Evolutionary conservation across 2,329 filamentous ascomycete genomes (phyloP).

Genomic region (Cladosporium sp.): DNA sequence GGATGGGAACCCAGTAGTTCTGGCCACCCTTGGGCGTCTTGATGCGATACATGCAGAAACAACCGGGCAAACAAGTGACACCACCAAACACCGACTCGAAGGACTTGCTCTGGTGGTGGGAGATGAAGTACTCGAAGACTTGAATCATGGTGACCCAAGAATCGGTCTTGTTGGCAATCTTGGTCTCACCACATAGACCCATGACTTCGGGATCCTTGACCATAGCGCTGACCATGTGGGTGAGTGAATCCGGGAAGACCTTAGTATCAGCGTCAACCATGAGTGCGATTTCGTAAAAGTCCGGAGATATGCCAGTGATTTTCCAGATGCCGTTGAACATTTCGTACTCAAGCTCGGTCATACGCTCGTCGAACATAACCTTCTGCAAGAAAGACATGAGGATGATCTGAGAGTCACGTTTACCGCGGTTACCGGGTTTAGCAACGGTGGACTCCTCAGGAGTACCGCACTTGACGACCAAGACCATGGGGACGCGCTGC

Average conservation of each 20-base stretch:
- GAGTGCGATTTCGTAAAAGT: slow-evolving; percentile 96
- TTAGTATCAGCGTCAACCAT: slow-evolving; percentile 99
- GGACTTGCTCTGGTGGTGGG: slow-evolving; percentile 92
- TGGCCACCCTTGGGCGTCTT: slow-evolving; percentile 97
- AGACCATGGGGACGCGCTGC: slow-evolving; percentile 96
- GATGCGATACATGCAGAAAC: slow-evolving; percentile 99
- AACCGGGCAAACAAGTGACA: slow-evolving; percentile 96
- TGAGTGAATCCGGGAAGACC: slow-evolving; percentile 96
- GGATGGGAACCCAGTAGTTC: slow-evolving; percentile 99
- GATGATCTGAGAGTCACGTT: slow-evolving; percentile 98
- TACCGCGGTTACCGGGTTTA: slow-evolving; percentile 96
- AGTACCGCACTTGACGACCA: slow-evolving; percentile 92
- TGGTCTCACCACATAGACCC: slow-evolving; percentile 97
- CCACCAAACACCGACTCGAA: slow-evolving; percentile 98
- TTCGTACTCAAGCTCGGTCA: slow-evolving; percentile 98
- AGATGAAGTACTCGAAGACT: slow-evolving; percentile 99
- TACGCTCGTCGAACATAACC: slow-evolving; percentile 99
- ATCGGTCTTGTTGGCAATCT: slow-evolving; percentile 96
- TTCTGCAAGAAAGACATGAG: slow-evolving; percentile 99
- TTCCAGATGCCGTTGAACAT: slow-evolving; percentile 99
- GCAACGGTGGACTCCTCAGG: slow-evolving; percentile 74
- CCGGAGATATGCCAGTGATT: slow-evolving; percentile 94
- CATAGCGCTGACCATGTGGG: slow-evolving; percentile 99
- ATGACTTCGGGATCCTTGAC: slow-evolving; percentile 99
- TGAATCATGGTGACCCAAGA: slow-evolving; percentile 98